A percentile compares a stretch with the other conserved stretches of the same genome.
These are phyloP conservation scores for Pontederia paniculata DNA, from an alignment of 176 grass and related monocot genomes.

Conservation along the genomic window DNA sequence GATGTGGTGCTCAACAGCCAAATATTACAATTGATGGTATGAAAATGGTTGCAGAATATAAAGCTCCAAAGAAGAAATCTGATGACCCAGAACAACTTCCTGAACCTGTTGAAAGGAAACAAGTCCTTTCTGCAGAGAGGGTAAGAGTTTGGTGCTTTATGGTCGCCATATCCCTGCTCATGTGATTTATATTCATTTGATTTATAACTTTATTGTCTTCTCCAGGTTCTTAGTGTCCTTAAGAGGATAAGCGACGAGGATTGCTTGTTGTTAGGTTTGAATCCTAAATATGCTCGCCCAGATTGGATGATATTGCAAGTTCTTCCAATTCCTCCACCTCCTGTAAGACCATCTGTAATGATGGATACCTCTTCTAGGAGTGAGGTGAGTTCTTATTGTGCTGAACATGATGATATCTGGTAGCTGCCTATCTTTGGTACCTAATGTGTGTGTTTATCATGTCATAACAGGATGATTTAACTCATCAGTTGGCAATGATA, in stretches of 20 bases:
- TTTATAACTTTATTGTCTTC: background rate
- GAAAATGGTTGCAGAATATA: constrained; percentile 98
- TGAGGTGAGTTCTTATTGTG: constrained; percentile 40
- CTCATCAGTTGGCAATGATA: constrained; percentile 97
- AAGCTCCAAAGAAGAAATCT: constrained; percentile 79
- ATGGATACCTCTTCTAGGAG: constrained; percentile 99
- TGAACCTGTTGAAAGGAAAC: constrained; percentile 81
- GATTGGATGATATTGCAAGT: constrained; percentile 99
- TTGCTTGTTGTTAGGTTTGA: constrained; percentile 73
- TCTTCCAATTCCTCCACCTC: constrained; percentile 89
- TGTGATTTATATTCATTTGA: background rate
- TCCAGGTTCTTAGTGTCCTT: constrained; percentile 89
- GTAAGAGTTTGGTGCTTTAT: constrained; percentile 26
- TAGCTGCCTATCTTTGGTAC: background rate
- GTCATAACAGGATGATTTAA: constrained; percentile 78
- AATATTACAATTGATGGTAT: constrained; percentile 98
- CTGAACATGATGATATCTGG: background rate
- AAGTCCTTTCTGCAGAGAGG: constrained; percentile 90
- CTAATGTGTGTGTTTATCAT: background rate
- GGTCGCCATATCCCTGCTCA: background rate
- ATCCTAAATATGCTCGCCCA: constrained; percentile 90
- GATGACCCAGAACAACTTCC: constrained; percentile 95
- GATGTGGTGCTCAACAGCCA: constrained; percentile 94
- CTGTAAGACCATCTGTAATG: constrained; percentile 99
- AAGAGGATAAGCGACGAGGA: constrained; percentile 96